Evolutionary conservation across 148 eudicot genomes (phyloP).

Genomic region (Spergularia marina): DNA sequence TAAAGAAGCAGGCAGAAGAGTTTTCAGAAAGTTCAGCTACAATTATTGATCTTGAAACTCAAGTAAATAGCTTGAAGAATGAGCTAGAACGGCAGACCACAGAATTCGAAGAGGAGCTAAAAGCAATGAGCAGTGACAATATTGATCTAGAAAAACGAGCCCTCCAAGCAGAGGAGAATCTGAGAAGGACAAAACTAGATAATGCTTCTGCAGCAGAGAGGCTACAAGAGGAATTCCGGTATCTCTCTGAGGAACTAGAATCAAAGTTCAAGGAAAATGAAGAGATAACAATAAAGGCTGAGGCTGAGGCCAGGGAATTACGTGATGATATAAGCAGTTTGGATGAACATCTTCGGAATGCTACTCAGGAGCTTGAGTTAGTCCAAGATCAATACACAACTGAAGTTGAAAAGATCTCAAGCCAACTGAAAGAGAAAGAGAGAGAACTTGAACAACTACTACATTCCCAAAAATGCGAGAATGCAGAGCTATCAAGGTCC

Average conservation of each 20-base stretch:
- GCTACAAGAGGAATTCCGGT: slow-evolving; percentile 64
- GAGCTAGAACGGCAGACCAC: slow-evolving; percentile 61
- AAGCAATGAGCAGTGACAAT: slow-evolving; percentile 41
- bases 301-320: slow-evolving; percentile 55
- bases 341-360: slow-evolving; percentile 56
- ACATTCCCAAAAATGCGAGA: slow-evolving; percentile 37
- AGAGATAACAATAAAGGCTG: slow-evolving; percentile 43
- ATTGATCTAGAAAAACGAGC: slow-evolving; percentile 64
- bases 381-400: slow-evolving; percentile 37
- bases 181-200: slow-evolving; percentile 49
- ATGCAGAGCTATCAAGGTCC: slow-evolving; percentile 26
- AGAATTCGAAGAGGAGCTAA: slow-evolving; percentile 55
- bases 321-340: slow-evolving; percentile 40
- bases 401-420: slow-evolving; percentile 43
- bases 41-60: slow-evolving; percentile 52
- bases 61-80: slow-evolving; percentile 49
- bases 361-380: slow-evolving; percentile 45
- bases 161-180: slow-evolving; percentile 63
- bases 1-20: slow-evolving; percentile 51
- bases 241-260: slow-evolving; percentile 55
- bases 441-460: slow-evolving; percentile 39
- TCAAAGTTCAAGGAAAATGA: slow-evolving; percentile 66
- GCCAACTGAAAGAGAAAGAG: slow-evolving; percentile 38
- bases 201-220: slow-evolving; percentile 53
- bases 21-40: slow-evolving; percentile 49